Base-by-base conservation (phyloP, 257 asterid genomes). In the Nicotiana obtusifolia region DNA sequence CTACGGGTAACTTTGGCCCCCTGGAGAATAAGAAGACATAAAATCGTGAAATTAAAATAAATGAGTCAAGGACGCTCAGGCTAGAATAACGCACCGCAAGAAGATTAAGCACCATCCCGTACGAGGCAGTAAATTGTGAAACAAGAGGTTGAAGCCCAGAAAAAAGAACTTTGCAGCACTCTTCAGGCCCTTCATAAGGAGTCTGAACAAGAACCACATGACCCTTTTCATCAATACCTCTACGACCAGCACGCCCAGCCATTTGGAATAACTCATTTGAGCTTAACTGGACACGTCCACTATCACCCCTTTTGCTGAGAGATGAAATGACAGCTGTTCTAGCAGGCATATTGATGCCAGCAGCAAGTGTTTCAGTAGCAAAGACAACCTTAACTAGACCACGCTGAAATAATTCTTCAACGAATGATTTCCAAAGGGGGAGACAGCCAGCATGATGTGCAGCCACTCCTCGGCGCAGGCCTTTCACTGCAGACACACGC, bases 181-280 rank as follows among this genome's bases (percentile, higher is more conserved):
- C 97, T 87, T 92, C 97, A 83, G 98, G 92, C 79, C 99, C 99
- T 90, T 93, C 99, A 82, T 90, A 89, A 26, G 98, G 88, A 47
- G 98, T 91, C 86, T 95, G 99, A 85, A 95, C 88, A 85, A 95
- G 97, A 77, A 94, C 95, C 76, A 92, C 97, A 67, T 94, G 95
- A 83, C 99, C 99, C 86, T 86, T 92, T 81, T 91, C 91, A 85
- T 95, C 99, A 88, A 94, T 94, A 84, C 99, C 99, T 86, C 98
- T 91, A 82, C 99, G 98, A 62, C 99, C 99, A 71, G 99, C 97
- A 71, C 99, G 98, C 11, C 99, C 99, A 57, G 99, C 99, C 98
- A 95, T 95, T 88, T 95, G 99, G 68, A 95, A 93, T 87, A 95
- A 88, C 71, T 94, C 99, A 76, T 95, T 95, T 78, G 99, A 89